Conservation (phyloP, 192 early-diverging fungal species). For the Linnemannia hyalina region DNA sequence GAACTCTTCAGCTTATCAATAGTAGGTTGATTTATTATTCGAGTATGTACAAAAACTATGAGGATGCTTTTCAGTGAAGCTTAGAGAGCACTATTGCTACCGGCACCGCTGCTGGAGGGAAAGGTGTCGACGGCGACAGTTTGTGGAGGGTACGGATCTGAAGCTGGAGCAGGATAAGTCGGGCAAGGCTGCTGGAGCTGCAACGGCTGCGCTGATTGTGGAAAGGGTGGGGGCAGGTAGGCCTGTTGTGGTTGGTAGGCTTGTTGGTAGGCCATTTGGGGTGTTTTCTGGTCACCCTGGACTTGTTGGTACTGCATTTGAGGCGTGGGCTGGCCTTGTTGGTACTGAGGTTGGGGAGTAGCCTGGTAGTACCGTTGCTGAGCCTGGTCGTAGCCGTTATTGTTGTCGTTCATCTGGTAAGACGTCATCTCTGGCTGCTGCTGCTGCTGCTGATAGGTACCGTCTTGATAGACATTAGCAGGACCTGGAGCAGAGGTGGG, state of each 20-base stretch:
- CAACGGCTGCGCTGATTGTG: not conserved
- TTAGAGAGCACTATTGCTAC: not conserved
- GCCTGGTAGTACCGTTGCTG: not conserved
- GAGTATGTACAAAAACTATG: not conserved
- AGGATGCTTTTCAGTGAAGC: not conserved
- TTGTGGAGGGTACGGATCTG: not conserved
- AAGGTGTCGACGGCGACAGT: not conserved
- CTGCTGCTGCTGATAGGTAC: not conserved
- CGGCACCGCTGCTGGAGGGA: not conserved
- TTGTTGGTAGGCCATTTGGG: not conserved
- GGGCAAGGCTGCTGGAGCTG: not conserved
- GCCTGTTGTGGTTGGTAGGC: not conserved
- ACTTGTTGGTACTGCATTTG: not conserved
- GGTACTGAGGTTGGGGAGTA: not conserved
- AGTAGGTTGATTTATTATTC: not conserved
- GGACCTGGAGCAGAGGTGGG: not conserved
- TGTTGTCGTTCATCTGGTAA: not conserved
- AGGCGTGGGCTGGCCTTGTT: not conserved
- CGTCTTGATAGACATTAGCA: not conserved
- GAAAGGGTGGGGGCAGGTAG: not conserved
- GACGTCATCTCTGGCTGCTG: constrained; percentile 20
- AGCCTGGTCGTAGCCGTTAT: not conserved
- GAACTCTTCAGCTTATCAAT: too few relatives aligned
- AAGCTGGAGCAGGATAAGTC: not conserved
- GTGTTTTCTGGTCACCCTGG: not conserved